These are phyloP conservation scores for Cucurbita moschata DNA, from an alignment of 306 rosid genomes.

Conservation along the genomic window DNA sequence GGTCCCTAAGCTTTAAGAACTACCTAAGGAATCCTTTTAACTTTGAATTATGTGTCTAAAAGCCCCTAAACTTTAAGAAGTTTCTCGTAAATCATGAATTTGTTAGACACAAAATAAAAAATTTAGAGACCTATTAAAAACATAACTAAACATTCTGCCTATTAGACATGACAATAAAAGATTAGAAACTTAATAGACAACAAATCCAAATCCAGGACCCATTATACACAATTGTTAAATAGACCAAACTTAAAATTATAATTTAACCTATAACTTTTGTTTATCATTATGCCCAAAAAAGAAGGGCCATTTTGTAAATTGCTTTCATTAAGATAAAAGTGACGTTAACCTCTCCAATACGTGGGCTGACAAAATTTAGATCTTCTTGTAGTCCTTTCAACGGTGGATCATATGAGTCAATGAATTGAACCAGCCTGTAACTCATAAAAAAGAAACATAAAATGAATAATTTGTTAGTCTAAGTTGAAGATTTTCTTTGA, in stretches of 20 bases:
- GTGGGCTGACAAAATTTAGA: conserved; percentile 94
- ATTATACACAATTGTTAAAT: neutral
- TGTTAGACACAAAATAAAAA: neutral
- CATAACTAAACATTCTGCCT: neutral
- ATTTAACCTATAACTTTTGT: neutral
- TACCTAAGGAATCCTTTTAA: neutral
- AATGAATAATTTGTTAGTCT: neutral
- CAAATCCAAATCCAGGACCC: neutral
- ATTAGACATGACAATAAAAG: neutral
- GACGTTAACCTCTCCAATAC: conserved; percentile 90
- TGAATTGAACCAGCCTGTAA: conserved; percentile 79
- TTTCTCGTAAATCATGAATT: neutral
- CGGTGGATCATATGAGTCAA: conserved; percentile 93
- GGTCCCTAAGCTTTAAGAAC: neutral
- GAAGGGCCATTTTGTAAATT: neutral
- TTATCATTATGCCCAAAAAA: neutral
- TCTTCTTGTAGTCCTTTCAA: conserved; percentile 92
- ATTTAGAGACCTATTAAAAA: neutral
- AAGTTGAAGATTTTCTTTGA: neutral
- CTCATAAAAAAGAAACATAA: conserved; percentile 7
- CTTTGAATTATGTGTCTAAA: neutral
- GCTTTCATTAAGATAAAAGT: conserved; percentile 5
- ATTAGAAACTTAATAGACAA: neutral
- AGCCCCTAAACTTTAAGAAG: neutral
- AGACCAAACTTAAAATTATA: neutral